Base-by-base conservation (phyloP, 257 asterid species). In the Solanum raphanifolium region DNA sequence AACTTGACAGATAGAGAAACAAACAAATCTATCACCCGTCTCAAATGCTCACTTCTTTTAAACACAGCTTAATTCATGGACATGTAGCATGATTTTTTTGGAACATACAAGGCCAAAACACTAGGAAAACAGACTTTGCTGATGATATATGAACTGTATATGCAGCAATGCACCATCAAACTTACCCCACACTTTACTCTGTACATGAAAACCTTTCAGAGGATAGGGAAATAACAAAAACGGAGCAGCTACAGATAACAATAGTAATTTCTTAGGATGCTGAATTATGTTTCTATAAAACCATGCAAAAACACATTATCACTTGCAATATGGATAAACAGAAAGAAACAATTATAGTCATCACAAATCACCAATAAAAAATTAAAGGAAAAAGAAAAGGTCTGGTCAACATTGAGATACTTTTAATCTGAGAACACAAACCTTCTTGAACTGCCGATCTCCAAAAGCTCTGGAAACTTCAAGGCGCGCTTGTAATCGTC, bases 401-500 rank as follows among this genome's bases (percentile, higher is more conserved):
- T 41, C 38, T 18, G n/a, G 82, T 73, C 27, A 73, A 35, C 46
- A 73, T 34, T 9, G 82, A 73, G 82, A 73, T 73, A 73, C 29
- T 20, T 73, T 20, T 35, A 21, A 20, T 69, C 58, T 65, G 9
- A 85, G 39, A 11, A 83, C 23, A 79, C 29, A 62, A 21, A 95
- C 99, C 99, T 96, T 96, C 93, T 96, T 96, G 93, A 96, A 96
- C 60, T 94, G 97, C 86, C 98, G 87, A 91, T 96, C 99, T 66
- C 99, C 98, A 62, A 96, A 95, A 73, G 99, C 99, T 92, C 99
- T 93, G 87, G 99, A 96, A 88, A 96, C 99, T 93, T 95, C 96
- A 91, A 96, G 99, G 48, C 98, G 95, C 46, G 96, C 99, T 88
- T 95, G 99, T 90, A 96, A 83, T 43, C 99, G 93, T 66, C 99